Percentiles rank a stretch among this genome's conserved stretches.
These are phyloP conservation scores for Calonectria crousiana DNA, from an alignment of 2,329 filamentous ascomycete genomes.

Conservation along the genomic window DNA sequence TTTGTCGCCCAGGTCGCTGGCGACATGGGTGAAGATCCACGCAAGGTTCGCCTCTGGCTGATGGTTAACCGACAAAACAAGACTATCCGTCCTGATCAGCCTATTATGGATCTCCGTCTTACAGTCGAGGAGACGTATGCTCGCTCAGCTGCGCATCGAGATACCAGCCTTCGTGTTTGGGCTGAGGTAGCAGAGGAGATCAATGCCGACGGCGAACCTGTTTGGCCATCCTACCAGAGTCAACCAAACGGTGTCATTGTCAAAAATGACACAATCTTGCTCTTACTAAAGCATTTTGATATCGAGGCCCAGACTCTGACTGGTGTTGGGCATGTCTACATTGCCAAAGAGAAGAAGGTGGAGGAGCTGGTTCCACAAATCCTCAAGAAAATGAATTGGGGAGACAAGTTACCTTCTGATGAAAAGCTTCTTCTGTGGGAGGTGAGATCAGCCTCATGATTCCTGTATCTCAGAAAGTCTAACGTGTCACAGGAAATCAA, in stretches of 20 bases:
- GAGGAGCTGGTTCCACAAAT: slow-evolving; percentile 85
- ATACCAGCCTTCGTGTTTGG: slow-evolving; percentile 86
- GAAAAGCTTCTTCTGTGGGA: slow-evolving; percentile 82
- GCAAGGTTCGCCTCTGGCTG: slow-evolving; percentile 86
- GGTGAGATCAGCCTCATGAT: slow-evolving; percentile 52
- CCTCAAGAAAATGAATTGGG: slow-evolving; percentile 87
- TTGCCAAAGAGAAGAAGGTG: slow-evolving; percentile 88
- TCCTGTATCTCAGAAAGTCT: not conserved
- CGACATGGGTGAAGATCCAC: slow-evolving; percentile 76
- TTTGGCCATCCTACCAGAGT: slow-evolving; percentile 76
- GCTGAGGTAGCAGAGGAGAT: slow-evolving; percentile 81
- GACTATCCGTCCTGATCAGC: slow-evolving; percentile 90
- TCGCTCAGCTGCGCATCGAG: slow-evolving; percentile 67
- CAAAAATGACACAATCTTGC: slow-evolving; percentile 76
- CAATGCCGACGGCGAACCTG: slow-evolving; percentile 73
- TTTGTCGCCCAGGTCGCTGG: slow-evolving; percentile 78
- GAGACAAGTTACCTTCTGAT: slow-evolving; percentile 74
- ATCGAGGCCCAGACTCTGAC: slow-evolving; percentile 78
- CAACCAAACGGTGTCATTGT: slow-evolving; percentile 68
- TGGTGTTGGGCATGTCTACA: slow-evolving; percentile 87
- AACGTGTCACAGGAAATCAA: slow-evolving; percentile 81
- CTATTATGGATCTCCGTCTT: slow-evolving; percentile 81
- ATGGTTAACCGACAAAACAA: slow-evolving; percentile 99
- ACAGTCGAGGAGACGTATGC: slow-evolving; percentile 78
- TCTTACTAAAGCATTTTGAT: slow-evolving; percentile 96